Base-by-base conservation (phyloP, 179 eudicot species). In the Heliamphora pulchella region DNA sequence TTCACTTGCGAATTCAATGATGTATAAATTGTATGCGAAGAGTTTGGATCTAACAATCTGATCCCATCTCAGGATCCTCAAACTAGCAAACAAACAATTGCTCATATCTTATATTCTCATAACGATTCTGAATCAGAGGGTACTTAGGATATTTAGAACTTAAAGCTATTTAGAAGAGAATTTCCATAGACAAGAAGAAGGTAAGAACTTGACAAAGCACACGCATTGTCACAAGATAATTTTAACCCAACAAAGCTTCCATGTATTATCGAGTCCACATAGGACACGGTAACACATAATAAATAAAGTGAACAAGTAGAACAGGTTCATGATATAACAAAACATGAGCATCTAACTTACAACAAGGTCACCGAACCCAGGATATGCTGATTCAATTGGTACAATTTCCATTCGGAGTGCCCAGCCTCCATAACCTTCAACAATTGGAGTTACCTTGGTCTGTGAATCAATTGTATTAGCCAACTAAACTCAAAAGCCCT, bases 341-440 rank as follows among this genome's bases (percentile, higher is more conserved):
- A 22, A 47, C 11, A 70, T 3, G 61, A 8, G 41, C 14, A 73
- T 79, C 31, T 65, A 68, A 88, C 97, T 92, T 89, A 94, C 99
- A 87, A 94, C 97, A 83, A 96, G 93, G 82, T 96, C 91, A 20
- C 99, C 99, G 81, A 84, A 96, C 84, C 99, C 99, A 81, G 99
- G 99, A 81, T 96, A 96, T 79, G 98, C 99, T 48, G 99, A 96
- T 85, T 94, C 99, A 80, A 94, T 87, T 58, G 99, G 93, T 75
- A 96, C 99, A 81, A 96, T 88, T 87, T 96, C 98, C 97, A 94
- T 87, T 62, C 99, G 96, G 43, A 94, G 91, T 65, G 98, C 99
- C 97, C 97, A 96, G 78, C 99, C 99, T 82, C 99, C 99, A 77
- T 94, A 96, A 72, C 99, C 99, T 87, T 96, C 98, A 76, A 96